Conservation (phyloP, 371 early-diverging fungal genomes). For the Mortierella sp. region DNA sequence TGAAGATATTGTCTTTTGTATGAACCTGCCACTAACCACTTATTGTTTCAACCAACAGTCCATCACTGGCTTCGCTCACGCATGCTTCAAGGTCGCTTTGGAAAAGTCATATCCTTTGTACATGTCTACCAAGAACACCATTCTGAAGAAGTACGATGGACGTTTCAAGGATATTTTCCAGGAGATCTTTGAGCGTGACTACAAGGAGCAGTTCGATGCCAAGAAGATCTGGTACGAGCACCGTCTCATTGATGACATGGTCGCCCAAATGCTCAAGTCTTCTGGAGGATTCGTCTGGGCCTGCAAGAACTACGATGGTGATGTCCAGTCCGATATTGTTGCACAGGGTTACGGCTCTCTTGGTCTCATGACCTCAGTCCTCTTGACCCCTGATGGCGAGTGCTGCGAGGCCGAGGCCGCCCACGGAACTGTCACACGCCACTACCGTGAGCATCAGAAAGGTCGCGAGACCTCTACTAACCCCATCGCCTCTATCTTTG, state of each 20-base stretch:
- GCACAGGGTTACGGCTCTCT: conserved; percentile 94
- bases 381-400: conserved; percentile 92
- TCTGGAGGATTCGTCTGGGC: conserved; percentile 95
- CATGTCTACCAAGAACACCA: conserved; percentile 95
- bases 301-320: conserved; percentile 95
- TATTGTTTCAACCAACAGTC: conserved; percentile 58
- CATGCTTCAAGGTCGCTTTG: conserved; percentile 93
- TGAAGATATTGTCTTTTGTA: too few species aligned
- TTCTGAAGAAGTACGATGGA: conserved; percentile 94
- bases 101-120: conserved; percentile 91
- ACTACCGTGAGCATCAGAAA: conserved; percentile 95
- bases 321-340: conserved; percentile 93
- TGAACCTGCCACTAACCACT: not conserved
- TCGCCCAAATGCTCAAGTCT: conserved; percentile 94
- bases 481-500: conserved; percentile 95
- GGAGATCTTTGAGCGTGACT: conserved; percentile 83
- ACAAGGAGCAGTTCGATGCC: conserved; percentile 74
- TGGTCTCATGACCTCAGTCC: conserved; percentile 94
- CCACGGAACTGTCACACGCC: conserved; percentile 96
- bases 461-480: conserved; percentile 89
- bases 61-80: conserved; percentile 89
- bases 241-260: conserved; percentile 96
- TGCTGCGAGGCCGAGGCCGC: conserved; percentile 96
- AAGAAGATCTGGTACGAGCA: conserved; percentile 93
- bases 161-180: conserved; percentile 96